Conservation (phyloP, 108 stramenopile genomes). For the Cyclotella sp. region DNA sequence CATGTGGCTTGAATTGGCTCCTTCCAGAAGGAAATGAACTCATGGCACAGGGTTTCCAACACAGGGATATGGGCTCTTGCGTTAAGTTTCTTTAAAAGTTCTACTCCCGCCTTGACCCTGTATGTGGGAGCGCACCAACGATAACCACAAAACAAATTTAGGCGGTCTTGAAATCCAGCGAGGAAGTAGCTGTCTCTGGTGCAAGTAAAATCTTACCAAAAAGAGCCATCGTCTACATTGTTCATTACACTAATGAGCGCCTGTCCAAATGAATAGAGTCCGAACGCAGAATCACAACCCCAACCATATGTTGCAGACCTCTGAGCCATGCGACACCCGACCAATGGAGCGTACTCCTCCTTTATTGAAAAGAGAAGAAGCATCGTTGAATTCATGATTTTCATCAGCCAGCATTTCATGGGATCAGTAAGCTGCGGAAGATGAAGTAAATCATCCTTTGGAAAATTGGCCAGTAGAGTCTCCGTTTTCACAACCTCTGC, state of each 20-base stretch:
- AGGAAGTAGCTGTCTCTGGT: too few species aligned
- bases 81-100: neutral
- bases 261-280: slow-evolving; percentile 1
- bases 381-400: neutral
- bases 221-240: slow-evolving; percentile 1
- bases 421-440: slow-evolving; percentile 1
- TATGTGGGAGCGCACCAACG: neutral
- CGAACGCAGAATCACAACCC: slow-evolving; percentile 4
- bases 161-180: neutral
- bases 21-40: slow-evolving; percentile 19
- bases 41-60: neutral
- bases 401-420: slow-evolving; percentile 2
- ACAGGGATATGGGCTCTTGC: neutral
- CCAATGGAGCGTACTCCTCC: neutral
- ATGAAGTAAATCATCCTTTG: slow-evolving; percentile 3
- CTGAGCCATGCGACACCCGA: slow-evolving; percentile 2
- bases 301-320: neutral
- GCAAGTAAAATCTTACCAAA: neutral
- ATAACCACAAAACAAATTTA: neutral
- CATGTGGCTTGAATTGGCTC: slow-evolving; percentile 17
- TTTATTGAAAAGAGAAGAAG: slow-evolving; percentile 1
- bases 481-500: neutral
- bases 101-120: slow-evolving; percentile 1
- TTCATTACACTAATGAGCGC: neutral
- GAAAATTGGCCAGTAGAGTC: neutral